Evolutionary conservation across 2,329 filamentous ascomycete genomes (phyloP), one percentile per base, ranked within the genome.

Genomic region (Aspergillus ibericus): DNA sequence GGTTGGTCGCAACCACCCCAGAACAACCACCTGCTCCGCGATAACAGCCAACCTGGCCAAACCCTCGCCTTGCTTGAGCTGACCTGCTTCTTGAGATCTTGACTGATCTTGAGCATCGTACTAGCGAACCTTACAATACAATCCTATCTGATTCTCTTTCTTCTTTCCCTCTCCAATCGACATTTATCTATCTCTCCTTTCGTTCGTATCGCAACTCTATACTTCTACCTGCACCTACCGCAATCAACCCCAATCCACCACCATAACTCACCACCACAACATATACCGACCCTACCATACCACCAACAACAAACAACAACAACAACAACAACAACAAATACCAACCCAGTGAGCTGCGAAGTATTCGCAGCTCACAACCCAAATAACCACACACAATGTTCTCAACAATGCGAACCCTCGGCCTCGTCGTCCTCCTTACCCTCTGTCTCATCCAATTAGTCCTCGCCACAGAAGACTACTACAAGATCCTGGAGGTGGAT

Each of bases 401-500:
- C 32, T 29, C 49, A 57, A 66, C 53, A 50, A 78, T 78, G 76
- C 71, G 74, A 61, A 57, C 72, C 15, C 56, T 73, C 56, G 66
- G 68, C 6, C 61, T 77, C 15, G 49, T 75, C 4, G 29, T 75
- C 36, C 69, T 64, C 20, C 34, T 78, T 48, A 71, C 70, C 12
- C 60, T 78, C 12, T 67, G 77, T 34, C 60, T 78, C 49, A 65
- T 78, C 22, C 72, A 75, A n/a, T 64, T 77, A 16, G 67, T 70
- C 49, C 58, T 79, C 44, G 77, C 76, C 50, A 73, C 73, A 6
- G 78, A 80, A 62, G 80, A 81, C 60, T 79, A 78, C 63, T 80
- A 80, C 63, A 79, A 96, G 87, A 79, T 96, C 59, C 85, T 99
- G 25, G 92, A 90, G 55, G 79, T 99, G 63, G 85, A 88, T 70